Conservation (phyloP, 2,329 filamentous ascomycete genomes). For the Arachnopeziza araneosa region DNA sequence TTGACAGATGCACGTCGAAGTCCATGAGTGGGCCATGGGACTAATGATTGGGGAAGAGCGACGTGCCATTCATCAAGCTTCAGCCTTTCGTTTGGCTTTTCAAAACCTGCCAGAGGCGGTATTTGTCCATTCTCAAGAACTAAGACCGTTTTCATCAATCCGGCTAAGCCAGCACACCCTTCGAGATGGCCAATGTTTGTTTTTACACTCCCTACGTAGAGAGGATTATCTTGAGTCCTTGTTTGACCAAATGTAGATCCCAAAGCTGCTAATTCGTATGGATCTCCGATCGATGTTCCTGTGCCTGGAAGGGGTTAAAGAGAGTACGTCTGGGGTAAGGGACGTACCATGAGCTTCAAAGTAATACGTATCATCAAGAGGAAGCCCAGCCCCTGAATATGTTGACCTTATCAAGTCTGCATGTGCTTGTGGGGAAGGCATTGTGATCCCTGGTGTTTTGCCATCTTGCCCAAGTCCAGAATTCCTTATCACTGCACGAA, state of each 20-base stretch:
- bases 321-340: not conserved
- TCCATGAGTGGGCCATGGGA: slow-evolving; percentile 21
- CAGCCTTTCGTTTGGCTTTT: not conserved
- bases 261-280: slow-evolving; percentile 24
- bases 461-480: slow-evolving; percentile 53
- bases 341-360: slow-evolving; percentile 17
- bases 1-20: slow-evolving; percentile 40
- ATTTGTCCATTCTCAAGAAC: slow-evolving; percentile 37
- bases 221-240: slow-evolving; percentile 13
- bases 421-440: slow-evolving; percentile 44
- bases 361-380: slow-evolving; percentile 1
- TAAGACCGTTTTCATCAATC: slow-evolving; percentile 35
- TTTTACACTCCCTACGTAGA: slow-evolving; percentile 30
- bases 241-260: slow-evolving; percentile 17
- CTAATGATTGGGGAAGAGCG: slow-evolving; percentile 25
- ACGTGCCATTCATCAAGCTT: not conserved
- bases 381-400: slow-evolving; percentile 8
- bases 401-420: slow-evolving; percentile 7
- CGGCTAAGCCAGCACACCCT: slow-evolving; percentile 32
- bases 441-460: slow-evolving; percentile 48
- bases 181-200: slow-evolving; percentile 32
- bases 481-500: slow-evolving; percentile 49
- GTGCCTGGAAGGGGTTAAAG: not conserved
- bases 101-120: slow-evolving; percentile 33
- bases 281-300: slow-evolving; percentile 1